Percentiles rank a stretch among this genome's conserved stretches.
Conservation (phyloP, 208 protist genomes). For the Naegleria gruberi region DNA sequence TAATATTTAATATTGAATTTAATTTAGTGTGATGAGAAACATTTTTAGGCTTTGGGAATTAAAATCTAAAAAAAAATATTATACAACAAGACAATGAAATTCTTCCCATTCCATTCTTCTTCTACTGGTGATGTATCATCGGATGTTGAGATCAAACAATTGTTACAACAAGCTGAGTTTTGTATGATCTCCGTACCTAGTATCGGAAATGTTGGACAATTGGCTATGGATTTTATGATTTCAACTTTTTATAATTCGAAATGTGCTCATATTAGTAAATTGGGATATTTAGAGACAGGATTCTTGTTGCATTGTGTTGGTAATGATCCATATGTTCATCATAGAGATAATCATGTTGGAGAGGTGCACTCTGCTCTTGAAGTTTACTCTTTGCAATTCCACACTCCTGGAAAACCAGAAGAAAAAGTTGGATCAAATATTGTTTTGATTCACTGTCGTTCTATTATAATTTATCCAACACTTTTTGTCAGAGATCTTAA, state of each 20-base stretch:
- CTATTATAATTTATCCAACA: not conserved
- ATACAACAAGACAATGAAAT: no score
- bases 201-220: conserved; percentile 9
- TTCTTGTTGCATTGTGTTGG: not conserved
- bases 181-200: not conserved
- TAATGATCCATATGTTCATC: not conserved
- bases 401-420: not conserved
- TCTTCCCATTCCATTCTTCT: not conserved
- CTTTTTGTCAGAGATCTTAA: not conserved
- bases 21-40: no score
- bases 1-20: no score
- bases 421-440: not conserved
- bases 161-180: not conserved
- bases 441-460: not conserved
- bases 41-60: not conserved
- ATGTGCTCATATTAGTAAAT: not conserved
- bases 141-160: not conserved
- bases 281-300: not conserved
- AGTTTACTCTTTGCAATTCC: not conserved
- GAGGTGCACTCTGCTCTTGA: not conserved
- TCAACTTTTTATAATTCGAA: not conserved
- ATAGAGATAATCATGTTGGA: not conserved
- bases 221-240: conserved; percentile 12
- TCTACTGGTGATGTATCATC: not conserved
- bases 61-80: not conserved